Evolutionary conservation across 2,329 filamentous ascomycete genomes (phyloP).

Genomic region (Venturia nashicola): DNA sequence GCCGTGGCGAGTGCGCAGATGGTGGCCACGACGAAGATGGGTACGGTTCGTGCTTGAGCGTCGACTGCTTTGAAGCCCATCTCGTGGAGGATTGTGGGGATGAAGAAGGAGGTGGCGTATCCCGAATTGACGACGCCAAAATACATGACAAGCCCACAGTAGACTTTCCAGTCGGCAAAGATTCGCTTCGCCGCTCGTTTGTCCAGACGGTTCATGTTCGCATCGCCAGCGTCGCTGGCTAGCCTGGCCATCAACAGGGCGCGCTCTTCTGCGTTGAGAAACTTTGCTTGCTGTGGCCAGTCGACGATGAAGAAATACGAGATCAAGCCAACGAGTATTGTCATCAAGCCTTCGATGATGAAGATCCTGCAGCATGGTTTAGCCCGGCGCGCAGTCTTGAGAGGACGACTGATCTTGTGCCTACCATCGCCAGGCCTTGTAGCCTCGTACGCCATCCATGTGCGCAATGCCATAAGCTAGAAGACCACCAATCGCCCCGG

Average conservation of each 20-base stretch:
- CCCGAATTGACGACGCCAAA: conserved; percentile 31
- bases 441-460: conserved; percentile 20
- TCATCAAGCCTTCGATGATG: conserved; percentile 19
- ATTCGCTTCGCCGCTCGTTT: conserved; percentile 35
- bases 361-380: conserved; percentile 16
- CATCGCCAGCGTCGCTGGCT: conserved; percentile 29
- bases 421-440: conserved; percentile 21
- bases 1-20: conserved; percentile 30
- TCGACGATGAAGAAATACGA: conserved; percentile 25
- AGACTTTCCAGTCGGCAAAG: conserved; percentile 36
- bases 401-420: background rate
- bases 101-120: conserved; percentile 31
- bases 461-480: conserved; percentile 26
- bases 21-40: conserved; percentile 26
- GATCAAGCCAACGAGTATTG: conserved; percentile 15
- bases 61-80: conserved; percentile 29
- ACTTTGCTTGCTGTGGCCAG: conserved; percentile 32
- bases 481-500: conserved; percentile 29
- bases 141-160: conserved; percentile 25
- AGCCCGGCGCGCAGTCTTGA: background rate
- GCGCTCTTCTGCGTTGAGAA: conserved; percentile 34
- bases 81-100: conserved; percentile 29
- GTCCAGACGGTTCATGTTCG: conserved; percentile 41
- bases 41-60: conserved; percentile 26
- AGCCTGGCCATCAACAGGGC: conserved; percentile 30